Percentiles rank a stretch among this genome's conserved stretches.
phyloP scores from a whole-genome alignment of 768 basidiomycete genomes.

The Hemileccinum rubropunctum region DNA sequence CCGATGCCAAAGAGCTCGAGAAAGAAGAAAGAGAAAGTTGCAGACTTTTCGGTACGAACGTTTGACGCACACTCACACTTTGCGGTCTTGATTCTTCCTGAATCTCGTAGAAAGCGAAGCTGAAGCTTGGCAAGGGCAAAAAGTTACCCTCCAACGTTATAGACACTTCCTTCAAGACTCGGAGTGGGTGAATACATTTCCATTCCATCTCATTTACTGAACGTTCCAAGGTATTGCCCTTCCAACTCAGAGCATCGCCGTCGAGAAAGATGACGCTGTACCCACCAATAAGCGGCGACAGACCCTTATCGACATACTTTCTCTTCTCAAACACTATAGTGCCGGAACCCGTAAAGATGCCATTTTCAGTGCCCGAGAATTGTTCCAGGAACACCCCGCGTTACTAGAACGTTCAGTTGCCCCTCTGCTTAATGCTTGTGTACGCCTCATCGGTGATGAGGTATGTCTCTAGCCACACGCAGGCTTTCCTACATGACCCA shows the following conservation, averaged over 20 bases:
- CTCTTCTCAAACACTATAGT: slow-evolving; percentile 83
- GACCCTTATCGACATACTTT: slow-evolving; percentile 71
- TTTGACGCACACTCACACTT: neutral
- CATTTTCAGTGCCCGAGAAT: slow-evolving; percentile 65
- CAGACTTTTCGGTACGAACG: slow-evolving; percentile 73
- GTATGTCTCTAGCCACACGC: slow-evolving; percentile 38
- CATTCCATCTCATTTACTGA: slow-evolving; percentile 5
- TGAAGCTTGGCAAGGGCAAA: slow-evolving; percentile 97
- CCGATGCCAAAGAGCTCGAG: slow-evolving; percentile 86
- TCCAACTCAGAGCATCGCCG: slow-evolving; percentile 76
- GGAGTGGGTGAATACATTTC: slow-evolving; percentile 55
- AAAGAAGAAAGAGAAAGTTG: slow-evolving; percentile 83
- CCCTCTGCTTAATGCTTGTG: slow-evolving; percentile 54
- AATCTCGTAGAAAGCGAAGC: slow-evolving; percentile 77
- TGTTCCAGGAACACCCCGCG: slow-evolving; percentile 61
- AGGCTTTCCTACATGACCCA: neutral
- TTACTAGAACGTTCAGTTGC: slow-evolving; percentile 53
- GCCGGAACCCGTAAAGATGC: slow-evolving; percentile 76
- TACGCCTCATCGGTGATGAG: slow-evolving; percentile 80
- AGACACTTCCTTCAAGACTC: slow-evolving; percentile 94
- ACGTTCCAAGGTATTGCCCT: slow-evolving; percentile 73
- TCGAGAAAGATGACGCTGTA: slow-evolving; percentile 49
- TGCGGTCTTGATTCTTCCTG: neutral
- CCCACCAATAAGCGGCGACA: slow-evolving; percentile 79
- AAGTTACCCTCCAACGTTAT: slow-evolving; percentile 77